phyloP scores from a whole-genome alignment of 495 filamentous ascomycete genomes.

The Rostrohypoxylon terebratum region DNA sequence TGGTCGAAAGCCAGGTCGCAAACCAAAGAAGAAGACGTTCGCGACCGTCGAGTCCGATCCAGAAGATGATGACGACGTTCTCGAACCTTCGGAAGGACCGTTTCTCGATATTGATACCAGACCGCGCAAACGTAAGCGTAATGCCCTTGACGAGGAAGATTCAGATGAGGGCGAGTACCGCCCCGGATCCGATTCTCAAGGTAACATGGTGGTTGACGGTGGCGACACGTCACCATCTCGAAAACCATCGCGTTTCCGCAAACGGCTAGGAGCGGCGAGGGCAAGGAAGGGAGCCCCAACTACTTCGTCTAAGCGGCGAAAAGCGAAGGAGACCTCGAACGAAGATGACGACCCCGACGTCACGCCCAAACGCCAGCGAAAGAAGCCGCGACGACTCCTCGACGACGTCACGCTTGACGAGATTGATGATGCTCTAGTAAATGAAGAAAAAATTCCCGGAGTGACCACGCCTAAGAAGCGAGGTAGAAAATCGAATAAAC shows the following conservation, averaged over 20 bases:
- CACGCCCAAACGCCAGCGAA: constrained; percentile 38
- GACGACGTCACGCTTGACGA: constrained; percentile 37
- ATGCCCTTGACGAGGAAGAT: constrained; percentile 17
- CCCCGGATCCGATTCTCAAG: constrained; percentile 40
- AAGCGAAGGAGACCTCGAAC: constrained; percentile 6
- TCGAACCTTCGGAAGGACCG: constrained; percentile 42
- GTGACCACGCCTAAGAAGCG: constrained; percentile 37
- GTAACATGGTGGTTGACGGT: constrained; percentile 35
- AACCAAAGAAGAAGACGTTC: constrained; percentile 49
- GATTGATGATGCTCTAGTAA: constrained; percentile 26
- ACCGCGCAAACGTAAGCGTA: constrained; percentile 45
- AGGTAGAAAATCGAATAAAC: constrained; percentile 46
- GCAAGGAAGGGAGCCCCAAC: constrained; percentile 33
- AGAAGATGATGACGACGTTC: constrained; percentile 42
- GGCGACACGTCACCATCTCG: constrained; percentile 19
- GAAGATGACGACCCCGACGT: constrained; percentile 27
- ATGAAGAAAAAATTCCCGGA: constrained; percentile 17
- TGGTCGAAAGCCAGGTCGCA: constrained; percentile 47
- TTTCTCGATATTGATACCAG: constrained; percentile 35
- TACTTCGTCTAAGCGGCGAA: constrained; percentile 11
- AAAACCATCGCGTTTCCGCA: constrained; percentile 33
- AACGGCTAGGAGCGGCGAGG: constrained; percentile 38
- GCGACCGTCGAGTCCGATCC: constrained; percentile 41
- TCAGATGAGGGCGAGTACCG: constrained; percentile 45
- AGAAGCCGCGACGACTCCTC: constrained; percentile 33